These are phyloP conservation scores for Vitis amurensis DNA, from an alignment of 164 flowering plant species.

Conservation along the genomic window DNA sequence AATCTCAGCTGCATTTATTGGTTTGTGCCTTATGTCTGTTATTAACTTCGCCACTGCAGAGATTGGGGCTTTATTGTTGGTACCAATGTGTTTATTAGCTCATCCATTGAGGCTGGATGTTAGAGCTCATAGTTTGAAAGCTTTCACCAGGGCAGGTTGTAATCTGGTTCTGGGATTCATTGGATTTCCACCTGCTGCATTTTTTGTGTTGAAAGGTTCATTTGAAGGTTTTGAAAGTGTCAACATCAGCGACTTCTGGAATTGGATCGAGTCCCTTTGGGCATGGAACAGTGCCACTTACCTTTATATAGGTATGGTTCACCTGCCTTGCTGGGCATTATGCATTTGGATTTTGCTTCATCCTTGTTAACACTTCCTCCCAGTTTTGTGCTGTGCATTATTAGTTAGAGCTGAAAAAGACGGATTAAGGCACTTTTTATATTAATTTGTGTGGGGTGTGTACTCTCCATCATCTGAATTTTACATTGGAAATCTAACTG, in stretches of 20 bases:
- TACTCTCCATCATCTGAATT: too few relatives aligned
- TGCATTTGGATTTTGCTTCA: constrained; percentile 49
- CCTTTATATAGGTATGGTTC: constrained; percentile 68
- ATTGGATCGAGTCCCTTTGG: constrained; percentile 86
- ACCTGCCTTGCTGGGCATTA: constrained; percentile 72
- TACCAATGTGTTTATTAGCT: constrained; percentile 76
- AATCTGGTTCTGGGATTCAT: constrained; percentile 47
- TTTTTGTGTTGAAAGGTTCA: constrained; percentile 46
- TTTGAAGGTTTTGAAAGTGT: constrained; percentile 37
- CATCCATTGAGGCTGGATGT: constrained; percentile 58
- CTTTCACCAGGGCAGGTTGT: constrained; percentile 33
- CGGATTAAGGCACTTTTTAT: too few relatives aligned
- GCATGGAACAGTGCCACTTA: constrained; percentile 94
- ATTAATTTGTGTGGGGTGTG: too few relatives aligned
- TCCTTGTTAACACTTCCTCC: constrained; percentile 28
- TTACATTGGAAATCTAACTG: too few relatives aligned
- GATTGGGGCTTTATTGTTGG: constrained; percentile 75
- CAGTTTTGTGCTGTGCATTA: constrained; percentile 1
- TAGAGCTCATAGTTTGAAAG: constrained; percentile 26
- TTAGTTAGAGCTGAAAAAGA: neutral
- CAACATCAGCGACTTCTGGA: constrained; percentile 73
- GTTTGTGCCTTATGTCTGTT: constrained; percentile 86
- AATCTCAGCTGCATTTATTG: constrained; percentile 66
- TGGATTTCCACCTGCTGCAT: constrained; percentile 65
- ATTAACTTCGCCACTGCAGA: constrained; percentile 93